Evolutionary conservation across 2,329 filamentous ascomycete genomes (phyloP), one percentile per base, ranked within the genome.

Genomic region (Phialophora verrucosa): DNA sequence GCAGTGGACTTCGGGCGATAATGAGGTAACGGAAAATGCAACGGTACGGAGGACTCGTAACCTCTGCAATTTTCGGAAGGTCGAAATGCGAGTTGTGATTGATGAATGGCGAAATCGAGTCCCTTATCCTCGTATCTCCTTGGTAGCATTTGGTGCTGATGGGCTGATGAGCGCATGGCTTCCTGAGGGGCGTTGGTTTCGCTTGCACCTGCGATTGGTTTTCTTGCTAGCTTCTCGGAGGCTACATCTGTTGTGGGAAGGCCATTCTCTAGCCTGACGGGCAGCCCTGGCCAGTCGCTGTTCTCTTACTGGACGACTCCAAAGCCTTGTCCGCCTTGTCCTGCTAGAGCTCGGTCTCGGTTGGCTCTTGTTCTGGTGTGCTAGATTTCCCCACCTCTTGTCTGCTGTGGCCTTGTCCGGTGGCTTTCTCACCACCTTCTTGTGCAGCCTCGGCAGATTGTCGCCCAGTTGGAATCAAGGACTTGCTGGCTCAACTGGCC

Each of bases 401-500:
- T 59, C 17, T 42, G 59, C 61, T 55, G 59, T 61, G 59, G 31
- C 47, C 51, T 62, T 11, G 35, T 51, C 51, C 14, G 35, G 50
- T 14, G 35, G 35, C 32, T 54, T 62, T 55, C 50, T 44, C 57
- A 56, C 42, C 56, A 35, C 59, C 63, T 31, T 27, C 38, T 55
- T 64, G 56, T 66, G 65, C 68, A 70, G 68, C 68, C 68, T 70
- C 68, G 68, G 68, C 65, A 69, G 68, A 69, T 67, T 59, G 29
- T 59, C 51, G 59, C 35, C 65, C 59, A 60, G 42, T 65, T 62
- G 62, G 42, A 62, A 51, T 63, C 38, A 49, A 57, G 50, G 42
- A n/a, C 25, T 29, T 50, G 20, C n/a, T 42, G 42, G 47, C 32
- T 27, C 14, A 47, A 29, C 32, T 57, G 65, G 65, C 65, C 61